phyloP scores from a whole-genome alignment of 163 green algal species.

The Volvox carteri region DNA sequence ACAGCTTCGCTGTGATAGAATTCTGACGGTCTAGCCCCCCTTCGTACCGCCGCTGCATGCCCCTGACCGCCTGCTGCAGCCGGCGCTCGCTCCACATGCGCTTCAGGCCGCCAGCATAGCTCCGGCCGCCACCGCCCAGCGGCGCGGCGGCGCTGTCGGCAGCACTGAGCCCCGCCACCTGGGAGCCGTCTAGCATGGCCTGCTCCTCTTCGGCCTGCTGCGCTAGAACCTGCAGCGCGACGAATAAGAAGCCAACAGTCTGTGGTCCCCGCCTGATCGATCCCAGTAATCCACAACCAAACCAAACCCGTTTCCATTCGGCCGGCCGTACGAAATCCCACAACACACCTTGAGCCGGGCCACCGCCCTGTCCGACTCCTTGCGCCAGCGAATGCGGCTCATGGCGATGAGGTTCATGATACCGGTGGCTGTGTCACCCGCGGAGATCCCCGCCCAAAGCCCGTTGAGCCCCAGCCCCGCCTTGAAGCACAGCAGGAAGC shows the following conservation, averaged over 20 bases:
- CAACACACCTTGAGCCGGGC: conserved; percentile 21
- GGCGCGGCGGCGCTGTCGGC: not conserved
- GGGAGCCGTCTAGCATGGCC: not conserved
- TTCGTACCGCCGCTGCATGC: not conserved
- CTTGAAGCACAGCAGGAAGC: conserved; percentile 62
- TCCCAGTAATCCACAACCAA: too few species aligned
- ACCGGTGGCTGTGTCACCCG: conserved; percentile 22
- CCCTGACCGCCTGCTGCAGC: not conserved
- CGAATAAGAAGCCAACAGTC: too few species aligned
- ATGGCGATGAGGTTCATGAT: conserved; percentile 40
- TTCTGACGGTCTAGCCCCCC: not conserved
- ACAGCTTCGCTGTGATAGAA: not conserved
- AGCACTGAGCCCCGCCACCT: too few species aligned
- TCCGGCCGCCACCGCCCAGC: conserved; percentile 19
- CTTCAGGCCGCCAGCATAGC: conserved; percentile 43
- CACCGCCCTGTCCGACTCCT: conserved; percentile 36
- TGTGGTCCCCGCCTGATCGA: too few species aligned
- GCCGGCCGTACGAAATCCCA: too few species aligned
- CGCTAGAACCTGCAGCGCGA: conserved; percentile 22
- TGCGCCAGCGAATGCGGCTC: conserved; percentile 34
- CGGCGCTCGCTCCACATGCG: conserved; percentile 41
- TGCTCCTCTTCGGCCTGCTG: conserved; percentile 21
- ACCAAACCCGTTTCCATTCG: too few species aligned
- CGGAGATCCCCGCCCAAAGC: conserved; percentile 58
- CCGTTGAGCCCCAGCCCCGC: conserved; percentile 55